phyloP scores from a whole-genome alignment of 768 basidiomycete genomes.

The Phanerochaete sordida region DNA sequence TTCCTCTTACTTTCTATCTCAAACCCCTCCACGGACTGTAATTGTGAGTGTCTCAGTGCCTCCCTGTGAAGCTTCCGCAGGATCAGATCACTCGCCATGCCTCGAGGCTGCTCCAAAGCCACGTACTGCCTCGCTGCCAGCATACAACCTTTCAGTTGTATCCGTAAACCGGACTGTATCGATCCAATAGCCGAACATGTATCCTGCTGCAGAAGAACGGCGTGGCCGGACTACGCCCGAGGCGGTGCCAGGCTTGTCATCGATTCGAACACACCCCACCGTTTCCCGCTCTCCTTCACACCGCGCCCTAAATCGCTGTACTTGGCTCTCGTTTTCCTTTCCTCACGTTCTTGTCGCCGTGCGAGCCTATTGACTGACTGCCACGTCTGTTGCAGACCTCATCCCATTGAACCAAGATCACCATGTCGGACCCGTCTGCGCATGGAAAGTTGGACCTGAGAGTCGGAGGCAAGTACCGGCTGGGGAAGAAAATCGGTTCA shows the following conservation, averaged over 20 bases:
- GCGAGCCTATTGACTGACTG: neutral
- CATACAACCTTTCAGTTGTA: neutral
- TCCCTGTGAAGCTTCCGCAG: neutral
- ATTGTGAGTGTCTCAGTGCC: neutral
- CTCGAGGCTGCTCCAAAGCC: conserved; percentile 5
- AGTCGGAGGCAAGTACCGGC: conserved; percentile 93
- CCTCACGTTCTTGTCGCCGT: neutral
- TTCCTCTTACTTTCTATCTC: neutral
- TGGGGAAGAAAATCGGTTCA: conserved; percentile 99
- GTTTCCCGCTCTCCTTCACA: neutral
- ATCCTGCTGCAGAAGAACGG: neutral
- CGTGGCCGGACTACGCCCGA: neutral
- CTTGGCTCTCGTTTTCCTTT: neutral
- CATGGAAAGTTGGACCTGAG: conserved; percentile 75
- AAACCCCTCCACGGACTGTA: neutral
- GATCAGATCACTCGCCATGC: conserved; percentile 3
- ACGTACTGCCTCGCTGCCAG: neutral
- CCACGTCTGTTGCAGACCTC: neutral
- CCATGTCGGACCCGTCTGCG: conserved; percentile 70
- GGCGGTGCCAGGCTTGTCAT: conserved; percentile 3
- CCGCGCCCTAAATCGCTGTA: neutral
- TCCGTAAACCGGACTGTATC: neutral
- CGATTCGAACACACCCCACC: neutral
- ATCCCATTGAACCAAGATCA: conserved; percentile 12
- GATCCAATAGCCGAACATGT: neutral